phyloP scores from a whole-genome alignment of 2,329 filamentous ascomycete species.

The Curvularia spicifera region DNA sequence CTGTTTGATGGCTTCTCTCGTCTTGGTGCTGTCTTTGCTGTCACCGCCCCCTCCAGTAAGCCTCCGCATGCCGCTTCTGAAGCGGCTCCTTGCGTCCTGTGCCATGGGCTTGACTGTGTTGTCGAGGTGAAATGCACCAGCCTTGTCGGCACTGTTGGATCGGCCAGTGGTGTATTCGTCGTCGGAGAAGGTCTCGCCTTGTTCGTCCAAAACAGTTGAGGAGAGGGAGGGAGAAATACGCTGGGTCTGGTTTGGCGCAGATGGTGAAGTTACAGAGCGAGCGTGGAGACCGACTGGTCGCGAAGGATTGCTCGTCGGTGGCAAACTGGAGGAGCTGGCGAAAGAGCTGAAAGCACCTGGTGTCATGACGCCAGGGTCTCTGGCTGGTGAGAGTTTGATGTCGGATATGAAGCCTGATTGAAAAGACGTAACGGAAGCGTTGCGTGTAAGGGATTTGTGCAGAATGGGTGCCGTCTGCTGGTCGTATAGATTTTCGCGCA shows the following conservation, averaged over 20 bases:
- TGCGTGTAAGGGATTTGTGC: conserved; percentile 77
- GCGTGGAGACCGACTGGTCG: conserved; percentile 73
- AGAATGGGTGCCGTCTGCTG: conserved; percentile 91
- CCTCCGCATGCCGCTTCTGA: conserved; percentile 65
- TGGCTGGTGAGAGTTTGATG: conserved; percentile 63
- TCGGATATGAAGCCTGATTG: conserved; percentile 84
- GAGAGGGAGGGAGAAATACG: conserved; percentile 58
- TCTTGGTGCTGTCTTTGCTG: conserved; percentile 49
- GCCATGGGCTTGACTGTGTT: conserved; percentile 67
- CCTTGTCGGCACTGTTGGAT: conserved; percentile 33
- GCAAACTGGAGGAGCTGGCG: conserved; percentile 35
- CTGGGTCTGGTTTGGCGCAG: conserved; percentile 56
- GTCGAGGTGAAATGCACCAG: conserved; percentile 32
- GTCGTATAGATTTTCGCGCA: conserved; percentile 82
- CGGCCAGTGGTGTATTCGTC: conserved; percentile 65
- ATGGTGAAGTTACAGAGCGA: conserved; percentile 84
- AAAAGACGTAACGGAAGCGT: conserved; percentile 75
- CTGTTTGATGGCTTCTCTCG: conserved; percentile 45
- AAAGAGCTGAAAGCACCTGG: conserved; percentile 62
- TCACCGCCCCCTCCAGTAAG: conserved; percentile 63
- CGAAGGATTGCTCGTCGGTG: conserved; percentile 29
- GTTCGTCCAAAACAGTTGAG: conserved; percentile 78
- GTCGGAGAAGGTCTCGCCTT: conserved; percentile 78
- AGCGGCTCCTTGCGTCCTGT: conserved; percentile 57
- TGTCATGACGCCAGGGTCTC: conserved; percentile 60